Base-by-base conservation (phyloP, 768 basidiomycete species). In the Leccinum truebloodii region DNA sequence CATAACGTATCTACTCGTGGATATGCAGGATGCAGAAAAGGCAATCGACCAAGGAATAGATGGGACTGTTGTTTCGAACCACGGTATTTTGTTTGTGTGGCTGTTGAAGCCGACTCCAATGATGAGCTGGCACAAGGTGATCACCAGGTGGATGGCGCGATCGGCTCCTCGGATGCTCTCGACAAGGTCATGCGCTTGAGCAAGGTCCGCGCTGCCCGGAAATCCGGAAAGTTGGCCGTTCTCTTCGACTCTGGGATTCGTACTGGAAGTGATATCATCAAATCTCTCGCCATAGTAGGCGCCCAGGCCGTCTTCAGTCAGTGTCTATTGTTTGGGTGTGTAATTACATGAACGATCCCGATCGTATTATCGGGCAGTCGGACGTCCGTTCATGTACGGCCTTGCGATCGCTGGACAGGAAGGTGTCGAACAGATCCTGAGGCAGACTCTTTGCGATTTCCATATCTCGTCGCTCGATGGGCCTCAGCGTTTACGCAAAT, bases 251-350 rank as follows among this genome's bases (percentile, higher is more conserved):
- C 86, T 54, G 92, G 94, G 7, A 87, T 95, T 60, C 84, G 94
- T 49, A 90, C 87, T 0, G 94, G 91, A 10, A 83, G 85, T 49
- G 94, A 96, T 63, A 83, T 94, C 51, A 80, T 92, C 73, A 91
- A 92, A 72, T 93, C 94, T 0, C 74, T 95, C 30, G 92, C 92
- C 1, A 24, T 24, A 24, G 24, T 24, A 24, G 93, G 94, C 46
- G 94, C 94, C 6, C 88, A 95, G 65, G 92, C 79, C 9, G 86
- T 95, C 16, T 72, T 94, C 20, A 78, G 86, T 92, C 64, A 65
- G 89, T 81, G 16, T n/a, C 34, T 20, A 28, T 52, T 2, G 3
- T 55, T 20, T 41, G 26, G 24, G 10, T 30, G 2, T 52, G 3
- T 18, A 4, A 37, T 16, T 14, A 2, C 9, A 2, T n/a, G 12